A percentile compares a stretch with the other conserved stretches of the same genome.
These are phyloP conservation scores for Fusarium sp. DNA, from an alignment of 2,329 filamentous ascomycete genomes.

Conservation along the genomic window DNA sequence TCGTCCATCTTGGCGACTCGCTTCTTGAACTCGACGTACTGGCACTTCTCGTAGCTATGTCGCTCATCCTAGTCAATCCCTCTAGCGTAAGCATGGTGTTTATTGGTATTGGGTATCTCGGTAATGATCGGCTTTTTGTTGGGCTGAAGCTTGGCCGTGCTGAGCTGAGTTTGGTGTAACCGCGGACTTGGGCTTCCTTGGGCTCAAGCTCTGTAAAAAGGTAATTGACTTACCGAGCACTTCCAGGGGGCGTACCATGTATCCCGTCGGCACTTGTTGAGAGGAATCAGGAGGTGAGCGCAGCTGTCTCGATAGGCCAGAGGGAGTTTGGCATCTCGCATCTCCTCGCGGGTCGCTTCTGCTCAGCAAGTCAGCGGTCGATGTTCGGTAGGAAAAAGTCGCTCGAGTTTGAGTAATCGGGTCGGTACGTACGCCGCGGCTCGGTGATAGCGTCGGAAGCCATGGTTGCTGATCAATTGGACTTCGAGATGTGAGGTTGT, in stretches of 20 bases:
- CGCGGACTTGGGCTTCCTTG: not conserved
- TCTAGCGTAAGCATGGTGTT: constrained; percentile 34
- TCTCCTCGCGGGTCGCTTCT: constrained; percentile 89
- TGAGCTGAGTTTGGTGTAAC: constrained; percentile 8
- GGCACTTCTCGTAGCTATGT: constrained; percentile 99
- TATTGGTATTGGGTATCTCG: constrained; percentile 12
- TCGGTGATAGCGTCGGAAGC: constrained; percentile 49
- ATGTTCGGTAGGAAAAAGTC: constrained; percentile 14
- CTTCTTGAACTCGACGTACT: constrained; percentile 99
- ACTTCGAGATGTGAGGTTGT: constrained; percentile 42
- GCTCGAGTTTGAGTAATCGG: not conserved
- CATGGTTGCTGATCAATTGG: constrained; percentile 51
- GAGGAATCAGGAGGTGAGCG: constrained; percentile 90
- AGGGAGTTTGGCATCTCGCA: constrained; percentile 89
- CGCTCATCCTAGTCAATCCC: constrained; percentile 77
- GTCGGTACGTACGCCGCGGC: constrained; percentile 49
- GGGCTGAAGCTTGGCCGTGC: not conserved
- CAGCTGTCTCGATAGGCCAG: constrained; percentile 95
- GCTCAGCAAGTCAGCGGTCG: constrained; percentile 38
- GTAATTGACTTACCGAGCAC: constrained; percentile 77
- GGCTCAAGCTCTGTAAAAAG: constrained; percentile 5
- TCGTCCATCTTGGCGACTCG: constrained; percentile 99
- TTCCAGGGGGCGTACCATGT: constrained; percentile 98
- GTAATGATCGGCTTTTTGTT: constrained; percentile 17
- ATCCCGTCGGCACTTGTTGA: constrained; percentile 93